These are phyloP conservation scores for Microbotryum violaceum DNA, from an alignment of 1,284 basidiomycete genomes.

Conservation along the genomic window DNA sequence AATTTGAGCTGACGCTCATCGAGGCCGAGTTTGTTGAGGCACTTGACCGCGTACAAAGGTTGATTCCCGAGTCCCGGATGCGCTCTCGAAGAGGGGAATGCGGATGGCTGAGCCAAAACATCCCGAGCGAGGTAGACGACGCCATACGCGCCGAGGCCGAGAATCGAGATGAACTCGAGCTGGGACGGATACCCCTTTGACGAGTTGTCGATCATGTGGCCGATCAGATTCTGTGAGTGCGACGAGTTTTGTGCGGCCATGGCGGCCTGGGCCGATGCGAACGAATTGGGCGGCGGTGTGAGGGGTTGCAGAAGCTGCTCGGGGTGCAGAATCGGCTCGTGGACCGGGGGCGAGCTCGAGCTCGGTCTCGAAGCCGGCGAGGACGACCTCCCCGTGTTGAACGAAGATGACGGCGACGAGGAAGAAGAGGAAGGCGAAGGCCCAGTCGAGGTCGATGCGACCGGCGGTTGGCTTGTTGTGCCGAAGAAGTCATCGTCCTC, in stretches of 20 bases:
- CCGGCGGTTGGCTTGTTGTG: not conserved
- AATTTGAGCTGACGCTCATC: conserved; percentile 68
- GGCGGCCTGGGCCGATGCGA: conserved; percentile 28
- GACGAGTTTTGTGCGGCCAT: conserved; percentile 33
- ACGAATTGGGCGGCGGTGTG: conserved; percentile 13
- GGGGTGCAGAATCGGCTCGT: not conserved
- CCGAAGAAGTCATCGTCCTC: not conserved
- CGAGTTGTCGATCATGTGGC: conserved; percentile 41
- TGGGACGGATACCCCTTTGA: conserved; percentile 15
- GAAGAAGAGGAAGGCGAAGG: not conserved
- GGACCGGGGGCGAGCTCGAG: not conserved
- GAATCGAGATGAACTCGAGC: conserved; percentile 78
- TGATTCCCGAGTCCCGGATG: conserved; percentile 27
- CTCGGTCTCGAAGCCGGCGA: not conserved
- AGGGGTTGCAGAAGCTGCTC: not conserved
- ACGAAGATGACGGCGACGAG: not conserved
- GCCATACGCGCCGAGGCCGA: conserved; percentile 92
- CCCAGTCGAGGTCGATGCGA: not conserved
- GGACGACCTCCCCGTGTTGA: not conserved
- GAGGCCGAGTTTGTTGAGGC: conserved; percentile 52
- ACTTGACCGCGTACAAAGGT: conserved; percentile 69
- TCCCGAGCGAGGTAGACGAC: conserved; percentile 87
- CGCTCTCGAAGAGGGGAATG: conserved; percentile 46
- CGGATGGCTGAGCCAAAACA: conserved; percentile 42
- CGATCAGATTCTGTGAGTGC: conserved; percentile 40